Evolutionary conservation across 345 rosid species (phyloP).

Genomic region (Camelina hispida): DNA sequence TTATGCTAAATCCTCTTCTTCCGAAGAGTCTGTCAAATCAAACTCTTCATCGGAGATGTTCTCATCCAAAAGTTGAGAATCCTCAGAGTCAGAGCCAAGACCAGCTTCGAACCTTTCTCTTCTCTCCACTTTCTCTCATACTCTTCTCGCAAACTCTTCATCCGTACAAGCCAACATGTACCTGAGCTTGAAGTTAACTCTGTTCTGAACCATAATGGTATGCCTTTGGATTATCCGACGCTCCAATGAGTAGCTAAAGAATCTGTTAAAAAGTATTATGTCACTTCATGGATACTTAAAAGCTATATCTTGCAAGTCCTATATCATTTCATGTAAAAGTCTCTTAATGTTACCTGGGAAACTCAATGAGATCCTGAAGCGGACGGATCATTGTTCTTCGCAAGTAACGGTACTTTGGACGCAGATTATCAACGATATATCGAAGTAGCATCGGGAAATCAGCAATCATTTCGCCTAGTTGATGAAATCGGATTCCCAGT

Average conservation of each 20-base stretch:
- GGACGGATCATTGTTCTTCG: constrained; percentile 88
- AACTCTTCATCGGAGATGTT: constrained; percentile 5
- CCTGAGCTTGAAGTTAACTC: constrained; percentile 74
- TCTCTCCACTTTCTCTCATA: constrained; percentile 65
- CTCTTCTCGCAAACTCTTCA: constrained; percentile 63
- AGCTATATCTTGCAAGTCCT: neutral
- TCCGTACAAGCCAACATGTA: constrained; percentile 77
- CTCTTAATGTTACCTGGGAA: constrained; percentile 65
- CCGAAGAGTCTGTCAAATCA: constrained; percentile 10
- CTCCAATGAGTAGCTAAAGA: constrained; percentile 88
- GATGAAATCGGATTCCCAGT: constrained; percentile 65
- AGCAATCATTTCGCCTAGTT: constrained; percentile 84
- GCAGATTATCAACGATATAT: constrained; percentile 69
- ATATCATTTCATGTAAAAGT: neutral
- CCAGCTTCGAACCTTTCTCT: constrained; percentile 67
- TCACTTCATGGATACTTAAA: neutral
- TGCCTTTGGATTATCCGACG: constrained; percentile 85
- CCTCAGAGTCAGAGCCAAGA: constrained; percentile 19
- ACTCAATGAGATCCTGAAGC: constrained; percentile 79
- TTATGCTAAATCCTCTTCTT: constrained; percentile 14
- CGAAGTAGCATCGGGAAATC: constrained; percentile 90
- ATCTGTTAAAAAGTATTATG: constrained; percentile 50
- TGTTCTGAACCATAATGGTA: constrained; percentile 70
- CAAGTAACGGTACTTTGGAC: constrained; percentile 81
- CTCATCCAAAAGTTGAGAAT: constrained; percentile 27